Conservation (phyloP, 352 stramenopile genomes). For the Globisporangium polare region DNA sequence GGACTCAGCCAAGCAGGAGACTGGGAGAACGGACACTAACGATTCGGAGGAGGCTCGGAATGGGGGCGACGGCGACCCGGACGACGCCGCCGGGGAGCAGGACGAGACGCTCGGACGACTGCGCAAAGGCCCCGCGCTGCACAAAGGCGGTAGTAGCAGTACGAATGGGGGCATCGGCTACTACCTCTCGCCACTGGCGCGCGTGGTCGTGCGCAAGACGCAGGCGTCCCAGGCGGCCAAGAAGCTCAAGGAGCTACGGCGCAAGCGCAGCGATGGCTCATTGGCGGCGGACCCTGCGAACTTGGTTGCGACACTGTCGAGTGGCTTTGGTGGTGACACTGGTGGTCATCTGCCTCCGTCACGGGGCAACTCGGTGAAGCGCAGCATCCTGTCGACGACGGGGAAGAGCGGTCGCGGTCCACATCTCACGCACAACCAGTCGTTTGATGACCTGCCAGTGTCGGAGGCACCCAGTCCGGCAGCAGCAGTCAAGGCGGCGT, state of each 20-base stretch:
- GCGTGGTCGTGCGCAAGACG: conserved; percentile 39
- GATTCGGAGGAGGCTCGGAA: background rate
- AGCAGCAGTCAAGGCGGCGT: background rate
- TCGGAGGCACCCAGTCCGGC: background rate
- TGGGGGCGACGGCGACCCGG: background rate
- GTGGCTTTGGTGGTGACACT: background rate
- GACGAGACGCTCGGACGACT: conserved; percentile 18
- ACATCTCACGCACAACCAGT: background rate
- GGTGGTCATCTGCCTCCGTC: background rate
- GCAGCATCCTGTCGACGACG: conserved; percentile 3
- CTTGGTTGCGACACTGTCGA: background rate
- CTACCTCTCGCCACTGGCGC: conserved; percentile 35
- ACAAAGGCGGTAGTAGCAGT: conserved; percentile 14
- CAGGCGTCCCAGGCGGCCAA: conserved; percentile 34
- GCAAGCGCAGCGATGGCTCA: conserved; percentile 11
- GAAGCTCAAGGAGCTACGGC: conserved; percentile 41
- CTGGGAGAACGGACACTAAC: background rate
- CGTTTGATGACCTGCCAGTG: background rate
- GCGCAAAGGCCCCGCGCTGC: conserved; percentile 8
- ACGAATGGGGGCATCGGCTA: conserved; percentile 8
- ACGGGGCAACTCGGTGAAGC: background rate
- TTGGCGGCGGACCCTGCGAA: background rate
- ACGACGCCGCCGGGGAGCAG: conserved; percentile 8
- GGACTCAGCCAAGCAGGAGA: conserved; percentile 1
- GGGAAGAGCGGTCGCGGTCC: conserved; percentile 4